Conservation (phyloP, 257 asterid genomes). For the Oldenlandia corymbosa region DNA sequence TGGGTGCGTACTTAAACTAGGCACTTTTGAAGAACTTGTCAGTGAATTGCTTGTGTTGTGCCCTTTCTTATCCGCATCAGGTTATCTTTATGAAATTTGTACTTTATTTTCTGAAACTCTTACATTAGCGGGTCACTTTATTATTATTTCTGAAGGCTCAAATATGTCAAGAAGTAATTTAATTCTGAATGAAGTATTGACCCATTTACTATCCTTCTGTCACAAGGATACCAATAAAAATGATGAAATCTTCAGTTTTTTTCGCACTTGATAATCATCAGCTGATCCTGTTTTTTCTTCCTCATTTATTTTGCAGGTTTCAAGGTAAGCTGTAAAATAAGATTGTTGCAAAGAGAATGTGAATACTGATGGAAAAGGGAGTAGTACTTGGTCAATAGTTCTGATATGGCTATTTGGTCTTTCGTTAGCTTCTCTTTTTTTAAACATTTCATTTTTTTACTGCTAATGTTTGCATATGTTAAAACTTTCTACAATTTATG, state of each 20-base stretch:
- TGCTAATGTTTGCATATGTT: neutral
- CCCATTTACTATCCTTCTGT: neutral
- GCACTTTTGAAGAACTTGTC: no score
- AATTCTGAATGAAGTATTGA: neutral
- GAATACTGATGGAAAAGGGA: conserved; percentile 25
- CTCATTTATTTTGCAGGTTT: conserved; percentile 55
- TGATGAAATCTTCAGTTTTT: neutral
- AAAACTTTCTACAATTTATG: neutral
- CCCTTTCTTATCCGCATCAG: no score
- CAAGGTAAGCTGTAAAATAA: conserved; percentile 51
- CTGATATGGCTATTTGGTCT: neutral
- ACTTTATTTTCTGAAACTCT: neutral
- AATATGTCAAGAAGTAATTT: neutral
- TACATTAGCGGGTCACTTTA: neutral
- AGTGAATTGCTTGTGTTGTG: no score
- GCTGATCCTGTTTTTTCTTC: conserved; percentile 11
- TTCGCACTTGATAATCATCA: neutral
- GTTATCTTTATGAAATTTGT: neutral
- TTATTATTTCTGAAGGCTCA: neutral
- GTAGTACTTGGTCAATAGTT: conserved; percentile 24
- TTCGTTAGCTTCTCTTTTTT: neutral
- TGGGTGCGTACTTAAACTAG: no score
- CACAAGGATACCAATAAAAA: neutral
- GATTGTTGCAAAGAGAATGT: conserved; percentile 28
- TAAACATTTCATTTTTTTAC: neutral